Percentiles rank a stretch among this genome's conserved stretches.
These are phyloP conservation scores for Lindgomyces ingoldianus DNA, from an alignment of 495 filamentous ascomycete species.

Conservation along the genomic window DNA sequence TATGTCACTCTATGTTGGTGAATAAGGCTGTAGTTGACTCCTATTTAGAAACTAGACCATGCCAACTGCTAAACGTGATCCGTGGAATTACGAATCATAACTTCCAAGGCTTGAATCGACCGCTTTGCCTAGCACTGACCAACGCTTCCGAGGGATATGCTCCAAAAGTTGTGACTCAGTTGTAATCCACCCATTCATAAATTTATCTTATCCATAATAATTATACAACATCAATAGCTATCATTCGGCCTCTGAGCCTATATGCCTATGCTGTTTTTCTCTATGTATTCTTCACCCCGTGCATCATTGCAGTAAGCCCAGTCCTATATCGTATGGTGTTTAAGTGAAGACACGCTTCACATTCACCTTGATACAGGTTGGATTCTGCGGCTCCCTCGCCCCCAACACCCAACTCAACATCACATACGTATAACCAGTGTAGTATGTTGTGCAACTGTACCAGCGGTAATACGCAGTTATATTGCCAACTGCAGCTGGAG, in stretches of 20 bases:
- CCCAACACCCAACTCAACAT: slow-evolving; percentile 55
- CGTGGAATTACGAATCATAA: neutral
- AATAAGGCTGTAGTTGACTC: neutral
- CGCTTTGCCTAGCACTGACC: neutral
- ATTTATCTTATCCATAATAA: no score
- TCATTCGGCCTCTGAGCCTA: no score
- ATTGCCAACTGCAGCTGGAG: slow-evolving; percentile 31
- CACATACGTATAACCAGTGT: slow-evolving; percentile 54
- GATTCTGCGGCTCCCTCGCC: slow-evolving; percentile 53
- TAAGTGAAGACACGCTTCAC: slow-evolving; percentile 43
- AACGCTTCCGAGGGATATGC: no score
- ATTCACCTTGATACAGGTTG: slow-evolving; percentile 55
- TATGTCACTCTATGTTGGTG: neutral
- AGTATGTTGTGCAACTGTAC: slow-evolving; percentile 56
- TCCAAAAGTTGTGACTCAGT: no score
- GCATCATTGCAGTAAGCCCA: neutral
- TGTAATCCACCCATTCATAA: no score
- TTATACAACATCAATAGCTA: no score
- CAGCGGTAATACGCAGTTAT: slow-evolving; percentile 47
- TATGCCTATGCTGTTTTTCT: no score
- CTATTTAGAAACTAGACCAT: neutral
- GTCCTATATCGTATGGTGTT: neutral
- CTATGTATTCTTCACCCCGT: neutral
- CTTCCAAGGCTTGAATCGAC: neutral
- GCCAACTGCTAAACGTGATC: neutral